Base-by-base conservation (phyloP, 2,329 filamentous ascomycete genomes). In the Aspergillus chevalieri region DNA sequence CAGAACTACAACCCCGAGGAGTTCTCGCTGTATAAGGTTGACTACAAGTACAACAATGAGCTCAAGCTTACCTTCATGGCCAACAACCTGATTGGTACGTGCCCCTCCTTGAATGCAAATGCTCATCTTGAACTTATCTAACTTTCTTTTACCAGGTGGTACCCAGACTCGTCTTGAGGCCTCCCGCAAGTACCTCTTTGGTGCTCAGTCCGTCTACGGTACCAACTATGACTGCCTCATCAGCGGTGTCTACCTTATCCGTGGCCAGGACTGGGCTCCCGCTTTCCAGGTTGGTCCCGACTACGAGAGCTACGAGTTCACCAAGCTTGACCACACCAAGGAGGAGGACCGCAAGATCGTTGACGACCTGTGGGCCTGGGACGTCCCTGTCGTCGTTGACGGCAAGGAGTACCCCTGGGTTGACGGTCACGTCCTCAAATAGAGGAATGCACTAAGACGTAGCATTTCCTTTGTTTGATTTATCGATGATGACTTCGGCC, bases 1-100 rank as follows among this genome's bases (percentile, higher is more conserved):
- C 85, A 96, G 78, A 89, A 94, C 74, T 83, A 84, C 76, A 92
- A 93, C 69, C 85, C 93, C 63, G 86, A 90, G 59, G 93, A 98
- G 77, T 98, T 93, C 83, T 95, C 90, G 49, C 77, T 98, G 73
- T 98, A 90, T 89, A 84, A 83, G 73, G 78, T 91, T 64, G 86
- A 91, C 76, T 98, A 95, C 85, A 96, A 95, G 85, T 98, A 98
- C 83, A 95, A 96, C 76, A 85, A 95, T 54, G 93, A 98, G 84
- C 83, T 98, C 62, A 96, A 89, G 69, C 79, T 93, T 75, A 87
- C 87, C 68, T 98, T 98, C 87, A 98, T 98, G 93, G 92, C 89
- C 64, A 89, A 87, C 82, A 98, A 98, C 84, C 79, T 97, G 74
- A 92, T 98, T 71, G 91, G 82, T 78, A 68, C 62, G 74, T 64